phyloP scores from a whole-genome alignment of 495 filamentous ascomycete species.

The Gamarada debralockiae region DNA sequence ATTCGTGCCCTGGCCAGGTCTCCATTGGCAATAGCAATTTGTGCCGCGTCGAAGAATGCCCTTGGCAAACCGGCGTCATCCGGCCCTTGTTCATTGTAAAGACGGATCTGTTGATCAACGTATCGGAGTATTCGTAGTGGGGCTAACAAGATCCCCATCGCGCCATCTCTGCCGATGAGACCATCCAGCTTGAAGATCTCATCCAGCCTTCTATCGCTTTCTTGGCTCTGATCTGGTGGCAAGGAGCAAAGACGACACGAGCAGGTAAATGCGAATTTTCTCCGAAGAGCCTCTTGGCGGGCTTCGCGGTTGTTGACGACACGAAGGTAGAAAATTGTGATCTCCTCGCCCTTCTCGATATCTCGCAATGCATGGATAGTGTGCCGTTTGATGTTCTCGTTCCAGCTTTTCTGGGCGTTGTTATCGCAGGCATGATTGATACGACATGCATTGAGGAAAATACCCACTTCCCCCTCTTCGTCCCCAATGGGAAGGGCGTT shows the following conservation, averaged over 20 bases:
- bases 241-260: constrained; percentile 28
- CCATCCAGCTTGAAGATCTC: background rate
- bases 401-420: constrained; percentile 34
- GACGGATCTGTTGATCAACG: background rate
- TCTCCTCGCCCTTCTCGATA: constrained; percentile 31
- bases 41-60: background rate
- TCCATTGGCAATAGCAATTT: background rate
- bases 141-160: background rate
- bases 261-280: constrained; percentile 31
- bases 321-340: constrained; percentile 31
- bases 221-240: constrained; percentile 2
- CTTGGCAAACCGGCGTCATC: background rate
- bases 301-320: constrained; percentile 3
- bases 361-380: constrained; percentile 32
- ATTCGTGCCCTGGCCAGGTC: background rate
- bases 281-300: constrained; percentile 20
- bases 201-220: background rate
- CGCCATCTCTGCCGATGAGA: background rate
- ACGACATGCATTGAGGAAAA: constrained; percentile 31
- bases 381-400: constrained; percentile 24
- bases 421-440: constrained; percentile 36
- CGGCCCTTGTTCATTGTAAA: background rate
- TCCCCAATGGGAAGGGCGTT: constrained; percentile 29
- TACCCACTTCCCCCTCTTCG: constrained; percentile 7
- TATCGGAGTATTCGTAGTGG: background rate